Conservation (phyloP, 179 eudicot species). For the Spergularia azorica region DNA sequence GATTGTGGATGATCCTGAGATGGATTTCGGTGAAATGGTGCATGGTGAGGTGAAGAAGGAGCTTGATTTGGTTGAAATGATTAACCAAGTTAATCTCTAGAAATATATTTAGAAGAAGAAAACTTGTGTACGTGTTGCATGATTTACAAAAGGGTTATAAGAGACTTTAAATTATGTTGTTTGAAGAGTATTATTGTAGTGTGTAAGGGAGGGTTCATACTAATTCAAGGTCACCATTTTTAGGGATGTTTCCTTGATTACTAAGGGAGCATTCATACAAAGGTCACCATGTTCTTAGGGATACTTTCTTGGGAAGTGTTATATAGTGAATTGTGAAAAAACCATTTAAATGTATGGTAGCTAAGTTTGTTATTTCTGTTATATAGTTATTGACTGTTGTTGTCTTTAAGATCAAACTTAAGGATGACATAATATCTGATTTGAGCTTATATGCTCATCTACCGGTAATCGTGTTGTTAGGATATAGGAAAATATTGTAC, state of each 20-base stretch:
- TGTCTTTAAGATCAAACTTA: neutral
- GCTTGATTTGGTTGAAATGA: slow-evolving; percentile 77
- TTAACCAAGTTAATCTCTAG: slow-evolving; percentile 45
- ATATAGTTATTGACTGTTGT: neutral
- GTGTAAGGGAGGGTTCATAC: neutral
- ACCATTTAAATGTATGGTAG: neutral
- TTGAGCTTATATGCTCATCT: neutral
- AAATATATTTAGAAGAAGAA: no score
- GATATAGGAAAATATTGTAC: no score
- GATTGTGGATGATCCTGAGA: neutral
- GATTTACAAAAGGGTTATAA: neutral
- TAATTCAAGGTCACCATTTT: no score
- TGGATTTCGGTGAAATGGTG: slow-evolving; percentile 32
- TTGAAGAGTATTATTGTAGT: neutral
- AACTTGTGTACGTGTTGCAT: neutral
- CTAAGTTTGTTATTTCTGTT: slow-evolving; percentile 18
- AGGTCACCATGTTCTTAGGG: slow-evolving; percentile 14
- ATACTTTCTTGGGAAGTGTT: slow-evolving; percentile 19
- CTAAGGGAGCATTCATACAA: neutral
- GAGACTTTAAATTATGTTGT: neutral
- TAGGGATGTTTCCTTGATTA: no score
- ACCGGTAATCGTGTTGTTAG: no score
- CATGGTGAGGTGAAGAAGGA: slow-evolving; percentile 58
- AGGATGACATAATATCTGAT: neutral
- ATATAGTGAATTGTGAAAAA: slow-evolving; percentile 4